Evolutionary conservation across 148 eudicot species (phyloP), one percentile per base, ranked within the genome.

Genomic region (Chenopodium suecicum): DNA sequence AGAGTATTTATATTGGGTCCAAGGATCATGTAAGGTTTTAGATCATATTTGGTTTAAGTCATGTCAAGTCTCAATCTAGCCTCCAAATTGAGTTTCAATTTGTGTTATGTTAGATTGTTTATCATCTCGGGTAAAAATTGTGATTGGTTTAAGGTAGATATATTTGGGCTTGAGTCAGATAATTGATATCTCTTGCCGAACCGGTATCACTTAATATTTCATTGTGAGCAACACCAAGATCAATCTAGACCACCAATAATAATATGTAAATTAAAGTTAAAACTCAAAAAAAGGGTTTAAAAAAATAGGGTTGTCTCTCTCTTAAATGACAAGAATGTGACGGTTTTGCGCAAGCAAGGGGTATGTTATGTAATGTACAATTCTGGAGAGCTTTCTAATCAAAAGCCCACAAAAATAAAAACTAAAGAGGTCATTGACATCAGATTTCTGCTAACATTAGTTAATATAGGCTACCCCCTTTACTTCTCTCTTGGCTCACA

Each of bases 331-430:
- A 76, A 54, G 68, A 54, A 52, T 23, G 52, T 41, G 64, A 56
- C 56, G 58, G 75, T 69, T 67, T 74, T 52, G 64, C 34, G 32
- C 20, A 76, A 9, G 60, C 29, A 76, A 54, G 66, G 20, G 62
- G n/a, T 9, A 17, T 48, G 32, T 31, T 31, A 31, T 31, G 32
- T 31, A 31, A 31, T 31, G 79, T 82, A 68, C 60, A 23, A 68
- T 58, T 76, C n/a, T 10, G 34, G 56, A 77, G 80, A 56, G 68
- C 76, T 82, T 82, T 82, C 84, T 66, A 75, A 56, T 81, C 83
- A 75, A 81, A 7, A 52, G 16, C 20, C 29, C 48, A 62, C 17
- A 32, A 29, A 60, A 32, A n/a, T 14, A 7, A 10, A 56, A 56
- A 56, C 9, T 20, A 54, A 77, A 76, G 48, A 76, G 79, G 44